A percentile compares a stretch with the other conserved stretches of the same genome.
Conservation (phyloP, 2,329 filamentous ascomycete genomes). For the Fusarium oligoseptatum region DNA sequence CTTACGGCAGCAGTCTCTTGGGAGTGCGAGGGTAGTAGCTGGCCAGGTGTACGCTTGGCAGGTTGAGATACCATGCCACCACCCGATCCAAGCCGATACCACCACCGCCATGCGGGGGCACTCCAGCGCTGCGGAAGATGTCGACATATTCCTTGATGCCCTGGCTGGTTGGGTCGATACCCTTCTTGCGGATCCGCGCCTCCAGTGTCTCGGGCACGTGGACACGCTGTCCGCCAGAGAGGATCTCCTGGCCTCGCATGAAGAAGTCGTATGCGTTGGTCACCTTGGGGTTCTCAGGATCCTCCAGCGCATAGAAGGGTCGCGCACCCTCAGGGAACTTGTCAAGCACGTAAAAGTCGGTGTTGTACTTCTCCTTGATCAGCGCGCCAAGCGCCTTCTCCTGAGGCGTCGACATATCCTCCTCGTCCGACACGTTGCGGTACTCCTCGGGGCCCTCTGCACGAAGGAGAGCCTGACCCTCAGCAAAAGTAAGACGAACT, state of each 20-base stretch:
- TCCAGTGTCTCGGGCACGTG: constrained; percentile 83
- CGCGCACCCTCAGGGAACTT: constrained; percentile 92
- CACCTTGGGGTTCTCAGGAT: constrained; percentile 71
- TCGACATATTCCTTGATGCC: constrained; percentile 93
- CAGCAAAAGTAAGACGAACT: constrained; percentile 81
- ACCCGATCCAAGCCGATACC: constrained; percentile 92
- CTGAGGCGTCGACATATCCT: constrained; percentile 84
- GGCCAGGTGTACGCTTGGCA: constrained; percentile 71
- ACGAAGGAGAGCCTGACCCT: constrained; percentile 82
- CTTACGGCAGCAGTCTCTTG: constrained; percentile 67
- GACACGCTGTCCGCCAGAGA: constrained; percentile 93
- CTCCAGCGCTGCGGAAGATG: constrained; percentile 83
- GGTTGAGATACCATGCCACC: constrained; percentile 73
- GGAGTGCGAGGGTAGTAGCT: constrained; percentile 71
- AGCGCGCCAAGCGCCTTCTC: constrained; percentile 91
- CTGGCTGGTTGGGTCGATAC: constrained; percentile 79
- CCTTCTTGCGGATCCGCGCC: constrained; percentile 81
- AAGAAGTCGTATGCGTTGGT: constrained; percentile 86
- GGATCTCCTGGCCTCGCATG: constrained; percentile 91
- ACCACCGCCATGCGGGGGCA: constrained; percentile 90
- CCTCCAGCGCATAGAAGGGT: constrained; percentile 92
- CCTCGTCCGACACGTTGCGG: constrained; percentile 77
- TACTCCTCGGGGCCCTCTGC: constrained; percentile 78
- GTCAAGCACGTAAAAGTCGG: constrained; percentile 97
- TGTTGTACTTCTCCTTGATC: constrained; percentile 88